Base-by-base conservation (phyloP, 208 protist species). In the Wallacemonas rigidus region DNA sequence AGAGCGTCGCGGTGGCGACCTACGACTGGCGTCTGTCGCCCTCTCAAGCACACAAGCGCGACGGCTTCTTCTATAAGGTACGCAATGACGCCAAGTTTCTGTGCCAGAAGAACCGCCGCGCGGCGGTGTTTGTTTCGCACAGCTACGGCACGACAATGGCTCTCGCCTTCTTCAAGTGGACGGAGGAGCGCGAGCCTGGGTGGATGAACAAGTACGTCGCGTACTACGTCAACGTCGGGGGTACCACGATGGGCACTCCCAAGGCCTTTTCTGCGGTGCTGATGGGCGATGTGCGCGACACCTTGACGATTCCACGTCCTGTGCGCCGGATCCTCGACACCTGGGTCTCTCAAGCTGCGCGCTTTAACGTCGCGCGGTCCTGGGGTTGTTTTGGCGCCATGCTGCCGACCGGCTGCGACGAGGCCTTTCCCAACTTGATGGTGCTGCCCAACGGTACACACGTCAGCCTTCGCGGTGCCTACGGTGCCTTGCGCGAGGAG, bases 21-120 rank as follows among this genome's bases (percentile, higher is more conserved):
- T 97, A 97, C 75, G 95, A 98, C 79, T 98, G 95, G 93, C 83
- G 95, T 41, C 79, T 98, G 15, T 92, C 91, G 1, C 88, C 90
- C 2, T 58, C 47, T 38, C 74, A 75, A 36, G 73, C 89, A 67
- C 88, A 98, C 64, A 69, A 80, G 3, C 86, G 95, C 35, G 95
- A 98, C 77, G 86, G 86, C 36, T 90, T 92, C 75, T 97, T 93
- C 72, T 89, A 92, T 53, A 69, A 87, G 62, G 72, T 96, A 11
- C 82, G 85, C 53, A 87, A 85, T 76, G 78, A 72, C 48, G 62
- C 96, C 39, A 77, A 88, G 65, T 87, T 93, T 55, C 69, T 93
- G 39, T 91, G 82, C 47, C 76, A 89, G 54, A 93, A 92, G 74
- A 95, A 96, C 73, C 70, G 79, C 2, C 72, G 82, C 9, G 79